Base-by-base conservation (phyloP, 2,329 filamentous ascomycete species). In the Aspergillus japonicus region DNA sequence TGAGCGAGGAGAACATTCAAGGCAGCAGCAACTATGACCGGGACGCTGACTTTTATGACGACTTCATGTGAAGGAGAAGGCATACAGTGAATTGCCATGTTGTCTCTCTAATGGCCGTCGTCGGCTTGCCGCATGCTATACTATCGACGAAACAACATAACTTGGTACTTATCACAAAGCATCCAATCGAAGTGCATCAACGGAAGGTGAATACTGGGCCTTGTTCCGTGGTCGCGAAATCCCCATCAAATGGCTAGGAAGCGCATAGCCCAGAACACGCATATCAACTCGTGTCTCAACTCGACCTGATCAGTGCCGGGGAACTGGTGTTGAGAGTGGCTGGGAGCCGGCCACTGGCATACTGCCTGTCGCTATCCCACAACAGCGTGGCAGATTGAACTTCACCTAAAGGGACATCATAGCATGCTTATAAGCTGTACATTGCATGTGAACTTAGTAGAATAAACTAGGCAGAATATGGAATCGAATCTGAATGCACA, bases 11-110 rank as follows among this genome's bases (percentile, higher is more conserved):
- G 59, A 89, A 90, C 68, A 83, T 96, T 80, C 87, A 87, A 48
- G 79, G 76, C 23, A 87, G 87, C 57, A 96, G 89, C 79, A 99
- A 99, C 76, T 91, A 97, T 77, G 87, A 96, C 71, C 85, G 92
- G 14, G 83, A 84, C 63, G 85, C 87, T 61, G 82, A 91, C 61
- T 80, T 79, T 73, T 93, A 91, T 80, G 93, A 97, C 60, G 94
- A 99, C 72, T 99, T 99, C 72, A 96, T 96, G 92, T 94, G 84
- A 77, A 33, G 26, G 6, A 23, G 26, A 47, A 31, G 24, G n/a
- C 5, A 7, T 52, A 39, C 26, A 33, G 19, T 35, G 35, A 24
- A 33, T n/a, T 21, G 12, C n/a, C 5, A 33, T 11, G n/a, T 47
- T 33, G 39, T 44, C 39, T 44, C 39, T 44, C 4, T 5, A 7